Evolutionary conservation across 192 early-diverging fungal species (phyloP), one percentile per base, ranked within the genome.

Genomic region (Backusella mclennaniae): DNA sequence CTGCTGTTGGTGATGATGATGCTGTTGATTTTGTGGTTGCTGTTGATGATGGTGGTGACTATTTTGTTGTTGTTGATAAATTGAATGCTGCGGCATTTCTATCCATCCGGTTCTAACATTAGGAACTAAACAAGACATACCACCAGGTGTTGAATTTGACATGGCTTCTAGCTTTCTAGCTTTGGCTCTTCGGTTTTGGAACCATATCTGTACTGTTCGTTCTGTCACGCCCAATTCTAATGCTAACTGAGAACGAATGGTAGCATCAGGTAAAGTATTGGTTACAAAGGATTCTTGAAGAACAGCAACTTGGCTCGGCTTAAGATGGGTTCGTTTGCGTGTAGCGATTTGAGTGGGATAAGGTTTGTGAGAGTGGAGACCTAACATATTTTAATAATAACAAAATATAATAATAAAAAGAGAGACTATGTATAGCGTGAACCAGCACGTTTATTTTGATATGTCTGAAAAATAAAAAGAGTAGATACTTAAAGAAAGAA

Each of bases 151-250:
- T 36, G 67, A 35, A 2, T 6, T 36, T 68, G 67, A 35, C 19
- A 21, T 68, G 2, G 69, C 68, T 66, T 77, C 76, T 41, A 72
- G 26, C 56, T 77, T 77, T 33, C 76, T 39, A n/a, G 56, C 83
- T 75, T 95, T 95, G 26, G 92, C 92, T 29, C 93, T 78, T 71
- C 90, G 79, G 80, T 95, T 95, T 76, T 95, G 93, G 80, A 95
- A 95, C 93, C 93, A 95, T 33, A 95, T 92, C 73, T 95, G 93
- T 67, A 95, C 86, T 36, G 91, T 84, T 36, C 93, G 88, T 68
- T 87, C 84, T 15, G 87, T 85, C 84, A 94, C 88, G 44, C 88
- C 75, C 21, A 76, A 23, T 67, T 80, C 76, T 23, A 52, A 36
- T 29, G 76, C 68, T 26, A 77, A 35, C 23, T 66, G 35, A 31